Evolutionary conservation across 1,284 basidiomycete genomes (phyloP).

Genomic region (Porodaedalea pini): DNA sequence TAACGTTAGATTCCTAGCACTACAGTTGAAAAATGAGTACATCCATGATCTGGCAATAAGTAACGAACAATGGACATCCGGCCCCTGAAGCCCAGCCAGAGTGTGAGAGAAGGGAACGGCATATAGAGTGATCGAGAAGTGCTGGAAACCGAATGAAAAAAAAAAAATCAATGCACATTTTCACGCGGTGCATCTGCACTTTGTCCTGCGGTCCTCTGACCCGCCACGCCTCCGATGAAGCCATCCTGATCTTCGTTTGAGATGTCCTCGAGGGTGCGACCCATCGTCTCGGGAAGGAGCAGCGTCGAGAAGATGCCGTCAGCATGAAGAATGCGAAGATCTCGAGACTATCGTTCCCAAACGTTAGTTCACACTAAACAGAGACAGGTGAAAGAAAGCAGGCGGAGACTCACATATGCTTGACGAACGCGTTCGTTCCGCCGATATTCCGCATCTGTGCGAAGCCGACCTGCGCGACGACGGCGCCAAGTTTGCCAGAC

Average conservation of each 20-base stretch:
- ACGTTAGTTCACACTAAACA: conserved; percentile 22
- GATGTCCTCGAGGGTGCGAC: conserved; percentile 52
- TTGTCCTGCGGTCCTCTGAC: neutral
- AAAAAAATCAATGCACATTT: neutral
- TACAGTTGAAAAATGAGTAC: neutral
- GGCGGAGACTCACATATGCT: conserved; percentile 33
- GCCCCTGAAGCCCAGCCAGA: neutral
- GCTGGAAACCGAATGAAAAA: neutral
- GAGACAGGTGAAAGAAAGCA: neutral
- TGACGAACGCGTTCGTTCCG: conserved; percentile 38
- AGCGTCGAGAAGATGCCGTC: conserved; percentile 56
- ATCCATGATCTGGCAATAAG: neutral
- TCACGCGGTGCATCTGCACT: neutral
- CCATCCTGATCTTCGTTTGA: conserved; percentile 49
- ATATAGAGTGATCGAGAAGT: neutral
- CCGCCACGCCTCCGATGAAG: conserved; percentile 36
- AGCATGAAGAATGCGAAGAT: conserved; percentile 60
- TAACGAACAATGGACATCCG: too few species aligned
- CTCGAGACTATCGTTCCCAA: conserved; percentile 30
- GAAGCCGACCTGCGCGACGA: conserved; percentile 65
- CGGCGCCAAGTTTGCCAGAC: conserved; percentile 64
- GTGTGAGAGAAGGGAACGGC: neutral
- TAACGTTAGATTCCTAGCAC: neutral
- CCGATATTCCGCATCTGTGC: conserved; percentile 46
- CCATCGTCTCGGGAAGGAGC: conserved; percentile 60